Base-by-base conservation (phyloP, 2,329 filamentous ascomycete species). In the Venturia effusa region DNA sequence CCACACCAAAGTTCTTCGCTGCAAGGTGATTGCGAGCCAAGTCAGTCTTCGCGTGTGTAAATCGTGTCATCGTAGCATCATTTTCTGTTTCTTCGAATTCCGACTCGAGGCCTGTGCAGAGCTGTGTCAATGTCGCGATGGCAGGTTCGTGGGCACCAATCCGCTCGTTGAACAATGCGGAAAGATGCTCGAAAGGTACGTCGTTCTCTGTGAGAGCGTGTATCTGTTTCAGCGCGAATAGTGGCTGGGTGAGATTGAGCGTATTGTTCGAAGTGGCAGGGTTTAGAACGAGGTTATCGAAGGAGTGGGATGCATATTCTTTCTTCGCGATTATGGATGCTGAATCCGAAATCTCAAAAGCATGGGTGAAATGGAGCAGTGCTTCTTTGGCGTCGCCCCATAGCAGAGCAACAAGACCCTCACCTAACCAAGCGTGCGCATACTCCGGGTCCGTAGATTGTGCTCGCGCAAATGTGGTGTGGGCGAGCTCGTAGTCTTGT, bases 391-490 rank as follows among this genome's bases (percentile, higher is more conserved):
- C 69, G 66, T 96, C 88, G 1, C 90, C 92, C 61, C 84, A 83
- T 34, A 93, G 78, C 19, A 92, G 80, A 4, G 94, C 92, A 62
- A 97, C 82, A 32, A 96, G 82, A 0, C 90, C 93, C 75, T 97
- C 93, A 0, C 94, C 94, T 8, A 97, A 79, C 95, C 94, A 99
- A 19, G 92, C 93, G 70, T 93, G 86, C 0, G 92, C 87, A 71
- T 93, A 96, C 68, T 97, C 93, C 0, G 95, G 94, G 72, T 99
- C 95, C 4, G 89, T 90, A 1, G 92, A 96, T 74, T 99, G 94
- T 3, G 92, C 91, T 67, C 91, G 84, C 1, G 90, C 92, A 73
- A 97, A 97, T 0, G 90, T 88, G 68, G 92, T 86, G 70, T 96
- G 95, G 6, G 94, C 92, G n/a, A 97, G 81, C 70, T 92, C 83